Base-by-base conservation (phyloP, 176 grass and related monocot species). In the Olyra latifolia region DNA sequence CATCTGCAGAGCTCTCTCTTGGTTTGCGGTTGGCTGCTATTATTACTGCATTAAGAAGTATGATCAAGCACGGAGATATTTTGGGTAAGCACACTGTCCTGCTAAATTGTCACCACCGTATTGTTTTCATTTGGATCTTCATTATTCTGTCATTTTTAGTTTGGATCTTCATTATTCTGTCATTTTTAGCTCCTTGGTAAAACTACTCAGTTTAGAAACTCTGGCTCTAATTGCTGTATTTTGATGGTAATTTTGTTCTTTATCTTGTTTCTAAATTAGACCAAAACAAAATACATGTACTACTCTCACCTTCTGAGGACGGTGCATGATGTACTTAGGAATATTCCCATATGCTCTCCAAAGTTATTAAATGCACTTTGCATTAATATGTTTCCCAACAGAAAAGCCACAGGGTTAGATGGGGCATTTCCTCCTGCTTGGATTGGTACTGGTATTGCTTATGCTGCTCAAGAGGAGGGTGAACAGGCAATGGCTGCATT, bases 1-100 rank as follows among this genome's bases (percentile, higher is more conserved):
- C 28, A 70, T 80, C 49, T 87, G 43, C 68, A 98, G 96, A 87
- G 92, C 88, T 71, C 81, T 95, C 67, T 98, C 96, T 64, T 98
- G 96, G 96, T 98, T 98, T 89, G 86, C 96, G 83, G 92, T 98
- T 15, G 96, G 92, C 66, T 98, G 96, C 59, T 98, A 98, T 83
- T 98, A 95, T 71, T 93, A 87, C 67, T 95, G 96, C 55, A 95
- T 95, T 71, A 98, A 95, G 78, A 98, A 98, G 72, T 91, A 95
- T 91, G 89, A 91, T 82, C 96, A 95, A 89, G 92, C 96, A 58
- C 83, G 92, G 66, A 94, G 89, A 82, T 94, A 98, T 49, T 98
- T 98, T 71, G 79, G 92, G 96, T 98, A 81, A 94, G 54, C 62
- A 79, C 78, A 30, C 73, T 57, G 15, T 65, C 22, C 41, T 70